These are phyloP conservation scores for Trichosporon ovoides DNA, from an alignment of 1,284 basidiomycete genomes.

Conservation along the genomic window DNA sequence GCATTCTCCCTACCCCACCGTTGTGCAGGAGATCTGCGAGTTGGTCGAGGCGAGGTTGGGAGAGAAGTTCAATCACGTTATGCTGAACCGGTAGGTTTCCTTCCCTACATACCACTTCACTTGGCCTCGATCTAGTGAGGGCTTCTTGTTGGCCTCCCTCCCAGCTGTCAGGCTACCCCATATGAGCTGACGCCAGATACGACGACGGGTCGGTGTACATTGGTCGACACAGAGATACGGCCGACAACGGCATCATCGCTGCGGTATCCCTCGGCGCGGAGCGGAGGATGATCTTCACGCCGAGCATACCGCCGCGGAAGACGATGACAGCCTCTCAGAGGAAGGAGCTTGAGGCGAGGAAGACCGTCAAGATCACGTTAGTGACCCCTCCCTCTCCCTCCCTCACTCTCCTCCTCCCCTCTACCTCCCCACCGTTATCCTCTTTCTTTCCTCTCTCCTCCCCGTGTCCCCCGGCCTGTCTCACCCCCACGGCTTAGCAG, in stretches of 20 bases:
- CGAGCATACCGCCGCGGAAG: slow-evolving; percentile 30
- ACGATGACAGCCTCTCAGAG: neutral
- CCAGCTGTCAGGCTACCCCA: no score
- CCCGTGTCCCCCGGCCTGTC: no score
- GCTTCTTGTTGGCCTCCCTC: no score
- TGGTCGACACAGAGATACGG: slow-evolving; percentile 33
- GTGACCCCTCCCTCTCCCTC: no score
- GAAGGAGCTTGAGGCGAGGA: slow-evolving; percentile 22
- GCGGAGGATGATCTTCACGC: slow-evolving; percentile 53
- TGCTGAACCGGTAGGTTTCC: slow-evolving; percentile 55
- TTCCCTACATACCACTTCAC: slow-evolving; percentile 51
- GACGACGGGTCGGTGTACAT: neutral
- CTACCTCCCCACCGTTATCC: no score
- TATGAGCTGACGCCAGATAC: slow-evolving; percentile 10
- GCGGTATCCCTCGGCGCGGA: slow-evolving; percentile 53
- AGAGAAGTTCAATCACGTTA: slow-evolving; percentile 53
- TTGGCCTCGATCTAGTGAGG: no score
- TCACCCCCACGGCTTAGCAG: no score
- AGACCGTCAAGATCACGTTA: slow-evolving; percentile 37
- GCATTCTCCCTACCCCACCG: slow-evolving; percentile 50
- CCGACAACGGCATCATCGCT: slow-evolving; percentile 52
- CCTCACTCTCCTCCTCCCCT: no score
- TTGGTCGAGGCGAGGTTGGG: slow-evolving; percentile 48
- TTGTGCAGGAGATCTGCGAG: slow-evolving; percentile 46
- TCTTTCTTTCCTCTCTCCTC: no score